These are phyloP conservation scores for Hordeum vulgare DNA, from an alignment of 176 grass and related monocot species.

Conservation along the genomic window MorexV3_pseudomolecules_assembly NC_058520.1:81322410-81322909, in stretches of 20 bases:
- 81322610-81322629: background rate
- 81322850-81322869: background rate
- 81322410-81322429: constrained; percentile 41
- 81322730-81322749: constrained; percentile 18
- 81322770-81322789: constrained; percentile 44
- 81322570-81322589: constrained; percentile 31
- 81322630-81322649: background rate
- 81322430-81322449: constrained; percentile 36
- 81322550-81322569: constrained; percentile 35
- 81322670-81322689: background rate
- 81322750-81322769: constrained; percentile 37
- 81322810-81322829: constrained; percentile 37
- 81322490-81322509: constrained; percentile 32
- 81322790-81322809: constrained; percentile 38
- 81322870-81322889: constrained; percentile 27
- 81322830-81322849: constrained; percentile 8
- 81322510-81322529: constrained; percentile 15
- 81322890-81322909: constrained; percentile 56
- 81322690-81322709: background rate
- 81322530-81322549: constrained; percentile 51
- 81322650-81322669: background rate
- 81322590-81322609: constrained; percentile 36
- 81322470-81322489: constrained; percentile 35
- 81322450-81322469: constrained; percentile 31
- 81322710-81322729: background rate